Percentiles rank a stretch among this genome's conserved stretches.
These are phyloP conservation scores for Beta vulgaris DNA, from an alignment of 148 eudicot genomes.

Conservation along the genomic window DNA sequence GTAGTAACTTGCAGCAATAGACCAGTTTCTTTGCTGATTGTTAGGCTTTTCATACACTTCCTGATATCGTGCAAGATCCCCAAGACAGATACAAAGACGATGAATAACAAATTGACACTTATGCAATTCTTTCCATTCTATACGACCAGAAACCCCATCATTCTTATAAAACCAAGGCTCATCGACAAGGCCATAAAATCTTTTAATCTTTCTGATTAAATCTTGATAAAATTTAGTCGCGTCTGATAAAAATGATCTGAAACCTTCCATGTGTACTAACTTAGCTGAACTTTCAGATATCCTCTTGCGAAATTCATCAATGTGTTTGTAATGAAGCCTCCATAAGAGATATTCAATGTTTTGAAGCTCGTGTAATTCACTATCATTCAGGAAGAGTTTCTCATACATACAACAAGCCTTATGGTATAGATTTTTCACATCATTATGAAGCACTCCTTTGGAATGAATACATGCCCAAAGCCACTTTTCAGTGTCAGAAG, in stretches of 20 bases:
- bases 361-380: conserved; percentile 51
- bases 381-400: conserved; percentile 50
- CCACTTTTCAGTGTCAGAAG: conserved; percentile 54
- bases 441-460: conserved; percentile 54
- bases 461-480: conserved; percentile 59
- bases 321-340: conserved; percentile 93
- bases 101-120: conserved; percentile 63
- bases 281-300: conserved; percentile 35
- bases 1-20: conserved; percentile 66
- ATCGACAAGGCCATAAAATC: conserved; percentile 43
- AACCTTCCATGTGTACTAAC: conserved; percentile 44
- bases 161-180: conserved; percentile 43
- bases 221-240: conserved; percentile 64
- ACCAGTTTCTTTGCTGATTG: conserved; percentile 53
- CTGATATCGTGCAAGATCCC: conserved; percentile 81
- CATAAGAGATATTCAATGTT: conserved; percentile 67
- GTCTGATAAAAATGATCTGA: conserved; percentile 65
- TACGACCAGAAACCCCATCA: conserved; percentile 22
- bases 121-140: conserved; percentile 41
- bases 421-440: conserved; percentile 51
- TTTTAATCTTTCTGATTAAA: conserved; percentile 56
- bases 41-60: conserved; percentile 58
- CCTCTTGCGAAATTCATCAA: conserved; percentile 80
- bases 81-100: conserved; percentile 77
- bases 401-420: conserved; percentile 57